Evolutionary conservation across 768 basidiomycete species (phyloP).

Genomic region (Russula ochroleuca): DNA sequence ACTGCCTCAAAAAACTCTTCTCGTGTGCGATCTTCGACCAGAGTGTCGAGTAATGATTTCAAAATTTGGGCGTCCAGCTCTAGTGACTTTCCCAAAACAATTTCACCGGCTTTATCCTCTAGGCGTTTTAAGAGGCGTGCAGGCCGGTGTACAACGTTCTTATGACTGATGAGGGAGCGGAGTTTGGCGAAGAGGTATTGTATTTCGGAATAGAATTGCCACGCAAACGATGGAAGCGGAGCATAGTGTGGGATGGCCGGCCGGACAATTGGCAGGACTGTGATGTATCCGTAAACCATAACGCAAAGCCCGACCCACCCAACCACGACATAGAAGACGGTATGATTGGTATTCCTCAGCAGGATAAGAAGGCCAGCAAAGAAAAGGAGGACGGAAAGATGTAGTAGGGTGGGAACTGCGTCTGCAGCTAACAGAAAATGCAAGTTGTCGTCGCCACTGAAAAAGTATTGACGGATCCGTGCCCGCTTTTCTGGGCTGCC

Average conservation of each 20-base stretch:
- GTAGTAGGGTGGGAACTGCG: conserved; percentile 3
- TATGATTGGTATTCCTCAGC: neutral
- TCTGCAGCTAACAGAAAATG: neutral
- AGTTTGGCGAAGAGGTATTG: neutral
- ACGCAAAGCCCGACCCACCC: neutral
- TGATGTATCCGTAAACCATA: neutral
- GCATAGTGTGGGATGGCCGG: neutral
- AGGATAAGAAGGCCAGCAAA: neutral
- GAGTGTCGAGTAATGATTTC: neutral
- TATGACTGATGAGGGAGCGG: too few relatives aligned
- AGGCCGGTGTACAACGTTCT: too few relatives aligned
- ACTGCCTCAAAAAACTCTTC: neutral
- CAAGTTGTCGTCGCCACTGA: neutral
- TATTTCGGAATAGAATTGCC: neutral
- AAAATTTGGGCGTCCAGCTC: neutral
- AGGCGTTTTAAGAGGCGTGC: too few relatives aligned
- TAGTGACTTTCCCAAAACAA: neutral
- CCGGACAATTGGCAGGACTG: neutral
- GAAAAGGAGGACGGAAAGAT: conserved; percentile 11
- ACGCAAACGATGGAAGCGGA: neutral
- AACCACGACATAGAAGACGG: neutral
- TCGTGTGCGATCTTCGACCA: neutral
- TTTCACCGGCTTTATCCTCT: neutral
- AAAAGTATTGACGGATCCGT: neutral
- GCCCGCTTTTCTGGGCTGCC: neutral